These are phyloP conservation scores for Yarrowia sp. DNA, from an alignment of 805 yeast genomes.

Conservation along the genomic window DNA sequence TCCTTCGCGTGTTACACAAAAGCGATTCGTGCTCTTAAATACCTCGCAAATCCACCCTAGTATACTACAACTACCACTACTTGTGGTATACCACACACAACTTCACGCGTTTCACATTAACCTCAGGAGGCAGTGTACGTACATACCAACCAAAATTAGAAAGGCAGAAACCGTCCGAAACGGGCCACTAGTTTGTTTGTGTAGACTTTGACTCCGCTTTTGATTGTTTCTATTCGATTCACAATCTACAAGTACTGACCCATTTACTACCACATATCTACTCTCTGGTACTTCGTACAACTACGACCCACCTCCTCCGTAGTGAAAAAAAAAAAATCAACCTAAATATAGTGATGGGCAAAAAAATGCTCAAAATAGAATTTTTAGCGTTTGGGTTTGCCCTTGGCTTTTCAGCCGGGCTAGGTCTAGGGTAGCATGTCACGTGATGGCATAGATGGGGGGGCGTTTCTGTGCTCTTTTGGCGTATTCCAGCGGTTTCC, in stretches of 20 bases:
- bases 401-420: neutral
- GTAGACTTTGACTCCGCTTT: too few species aligned
- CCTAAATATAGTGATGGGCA: neutral
- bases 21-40: too few species aligned
- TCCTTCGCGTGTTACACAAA: too few species aligned
- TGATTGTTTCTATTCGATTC: too few species aligned
- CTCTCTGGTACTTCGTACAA: neutral
- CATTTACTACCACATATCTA: neutral
- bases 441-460: too few species aligned
- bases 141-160: constrained; percentile 4
- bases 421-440: too few species aligned
- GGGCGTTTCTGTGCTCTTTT: too few species aligned
- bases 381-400: neutral
- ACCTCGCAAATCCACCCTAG: too few species aligned
- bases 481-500: too few species aligned
- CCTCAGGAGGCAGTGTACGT: constrained; percentile 16
- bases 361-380: constrained; percentile 9
- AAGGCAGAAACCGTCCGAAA: neutral
- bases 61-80: neutral
- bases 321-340: neutral
- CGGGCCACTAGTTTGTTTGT: too few species aligned
- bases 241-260: too few species aligned
- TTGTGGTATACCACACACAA: neutral
- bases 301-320: neutral
- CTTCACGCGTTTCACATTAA: constrained; percentile 15